phyloP scores from a whole-genome alignment of 768 basidiomycete genomes.

The Pleurotus platypus region DNA sequence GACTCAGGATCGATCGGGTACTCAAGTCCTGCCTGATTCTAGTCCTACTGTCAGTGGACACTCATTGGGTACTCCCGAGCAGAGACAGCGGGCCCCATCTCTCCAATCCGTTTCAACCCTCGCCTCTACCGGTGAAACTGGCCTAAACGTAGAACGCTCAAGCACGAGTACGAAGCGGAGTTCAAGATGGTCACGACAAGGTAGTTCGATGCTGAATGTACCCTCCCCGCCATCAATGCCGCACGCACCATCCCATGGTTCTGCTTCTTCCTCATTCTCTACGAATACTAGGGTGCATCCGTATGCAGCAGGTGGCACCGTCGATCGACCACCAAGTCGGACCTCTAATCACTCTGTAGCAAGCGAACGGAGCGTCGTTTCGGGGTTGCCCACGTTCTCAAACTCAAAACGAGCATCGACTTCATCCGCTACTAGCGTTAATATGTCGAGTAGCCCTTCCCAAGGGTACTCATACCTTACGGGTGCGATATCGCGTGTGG shows the following conservation, averaged over 20 bases:
- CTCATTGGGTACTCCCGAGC: constrained; percentile 35
- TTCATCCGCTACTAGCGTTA: constrained; percentile 45
- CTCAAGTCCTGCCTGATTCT: constrained; percentile 17
- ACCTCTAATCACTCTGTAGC: constrained; percentile 30
- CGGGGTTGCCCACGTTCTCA: constrained; percentile 45
- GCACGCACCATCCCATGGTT: constrained; percentile 7
- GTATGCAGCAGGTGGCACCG: constrained; percentile 19
- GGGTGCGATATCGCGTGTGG: constrained; percentile 13
- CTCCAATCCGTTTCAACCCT: constrained; percentile 42
- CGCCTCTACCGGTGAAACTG: constrained; percentile 34
- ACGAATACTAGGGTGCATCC: constrained; percentile 19
- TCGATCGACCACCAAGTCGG: constrained; percentile 31
- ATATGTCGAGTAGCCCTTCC: constrained; percentile 39
- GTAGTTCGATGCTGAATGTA: constrained; percentile 47
- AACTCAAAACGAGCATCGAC: constrained; percentile 53
- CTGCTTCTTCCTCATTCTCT: constrained; percentile 15
- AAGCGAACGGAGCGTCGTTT: constrained; percentile 41
- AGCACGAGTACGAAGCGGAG: constrained; percentile 32
- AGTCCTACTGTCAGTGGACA: constrained; percentile 23
- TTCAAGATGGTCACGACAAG: constrained; percentile 54
- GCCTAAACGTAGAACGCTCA: constrained; percentile 28
- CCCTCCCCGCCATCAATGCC: constrained; percentile 53
- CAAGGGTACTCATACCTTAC: constrained; percentile 16
- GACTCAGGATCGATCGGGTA: constrained; percentile 6
- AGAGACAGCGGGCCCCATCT: constrained; percentile 36